Percentiles rank a stretch among this genome's conserved stretches.
These are phyloP conservation scores for Pezicula radicicola DNA, from an alignment of 2,329 filamentous ascomycete species.

Conservation along the genomic window DNA sequence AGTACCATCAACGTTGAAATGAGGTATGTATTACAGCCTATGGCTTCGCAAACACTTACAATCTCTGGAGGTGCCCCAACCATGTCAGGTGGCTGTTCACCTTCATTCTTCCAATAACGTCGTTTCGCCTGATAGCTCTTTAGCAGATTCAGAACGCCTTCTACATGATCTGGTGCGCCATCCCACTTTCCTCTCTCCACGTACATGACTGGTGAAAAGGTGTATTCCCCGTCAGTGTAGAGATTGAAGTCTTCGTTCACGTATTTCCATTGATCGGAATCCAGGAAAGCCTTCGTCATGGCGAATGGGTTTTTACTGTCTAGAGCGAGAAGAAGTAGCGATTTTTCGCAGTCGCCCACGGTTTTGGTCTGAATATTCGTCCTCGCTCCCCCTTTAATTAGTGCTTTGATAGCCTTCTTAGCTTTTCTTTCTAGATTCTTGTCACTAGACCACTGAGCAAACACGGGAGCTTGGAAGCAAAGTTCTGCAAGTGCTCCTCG, in stretches of 20 bases:
- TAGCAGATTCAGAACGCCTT: background rate
- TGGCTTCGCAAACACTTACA: too few species aligned
- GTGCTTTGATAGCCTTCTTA: constrained; percentile 53
- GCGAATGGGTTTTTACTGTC: constrained; percentile 52
- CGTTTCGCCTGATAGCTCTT: background rate
- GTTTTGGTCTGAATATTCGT: constrained; percentile 44
- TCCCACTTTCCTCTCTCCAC: constrained; percentile 30
- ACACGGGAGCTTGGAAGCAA: constrained; percentile 47
- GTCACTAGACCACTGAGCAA: constrained; percentile 36
- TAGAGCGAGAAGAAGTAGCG: constrained; percentile 56
- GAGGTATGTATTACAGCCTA: too few species aligned
- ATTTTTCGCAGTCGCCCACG: constrained; percentile 51
- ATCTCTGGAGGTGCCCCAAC: background rate
- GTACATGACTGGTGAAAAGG: constrained; percentile 66
- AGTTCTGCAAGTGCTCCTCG: constrained; percentile 63
- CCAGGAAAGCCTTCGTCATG: constrained; percentile 56
- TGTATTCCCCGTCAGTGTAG: constrained; percentile 48
- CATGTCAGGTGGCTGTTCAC: background rate
- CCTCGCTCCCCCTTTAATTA: constrained; percentile 50
- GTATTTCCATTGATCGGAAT: constrained; percentile 62
- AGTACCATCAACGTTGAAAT: too few species aligned
- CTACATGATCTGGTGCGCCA: background rate
- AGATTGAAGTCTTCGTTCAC: constrained; percentile 59
- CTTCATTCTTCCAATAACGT: background rate
- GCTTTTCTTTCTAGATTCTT: constrained; percentile 48